These are phyloP conservation scores for Apophysomyces variabilis DNA, from an alignment of 371 early-diverging fungal genomes.

Conservation along the genomic window DNA sequence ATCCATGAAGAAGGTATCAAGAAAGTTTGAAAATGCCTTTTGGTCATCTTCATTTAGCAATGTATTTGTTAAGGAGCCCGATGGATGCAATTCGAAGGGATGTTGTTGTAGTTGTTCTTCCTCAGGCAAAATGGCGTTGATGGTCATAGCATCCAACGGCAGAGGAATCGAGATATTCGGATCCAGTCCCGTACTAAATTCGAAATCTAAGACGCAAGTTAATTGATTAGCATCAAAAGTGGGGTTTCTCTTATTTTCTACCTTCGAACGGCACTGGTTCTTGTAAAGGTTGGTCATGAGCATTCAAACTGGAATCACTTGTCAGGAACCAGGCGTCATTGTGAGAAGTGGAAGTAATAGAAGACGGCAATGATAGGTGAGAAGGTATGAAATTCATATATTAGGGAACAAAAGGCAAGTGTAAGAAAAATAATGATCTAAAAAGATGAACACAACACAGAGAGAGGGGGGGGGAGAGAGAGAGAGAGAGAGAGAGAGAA, in stretches of 20 bases:
- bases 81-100: not conserved
- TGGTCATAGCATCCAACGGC: constrained; percentile 19
- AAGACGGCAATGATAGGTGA: constrained; percentile 2
- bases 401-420: not conserved
- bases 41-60: constrained; percentile 49
- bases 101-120: not conserved
- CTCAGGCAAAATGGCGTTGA: constrained; percentile 16
- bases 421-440: not conserved
- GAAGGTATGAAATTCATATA: constrained; percentile 2
- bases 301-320: constrained; percentile 14
- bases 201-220: constrained; percentile 20
- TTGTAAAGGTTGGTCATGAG: constrained; percentile 16
- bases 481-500: too few species aligned
- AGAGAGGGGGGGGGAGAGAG: too few species aligned
- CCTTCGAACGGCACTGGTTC: constrained; percentile 44
- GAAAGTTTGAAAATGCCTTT: constrained; percentile 43
- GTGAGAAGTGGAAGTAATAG: not conserved
- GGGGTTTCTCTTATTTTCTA: not conserved
- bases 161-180: constrained; percentile 22
- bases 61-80: not conserved
- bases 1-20: constrained; percentile 50
- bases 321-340: constrained; percentile 14
- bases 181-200: constrained; percentile 33
- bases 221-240: not conserved
- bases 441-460: not conserved